A percentile compares a stretch with the other conserved stretches of the same genome.
phyloP scores from a whole-genome alignment of 1,284 basidiomycete species.

The Trametes versicolor region DNA sequence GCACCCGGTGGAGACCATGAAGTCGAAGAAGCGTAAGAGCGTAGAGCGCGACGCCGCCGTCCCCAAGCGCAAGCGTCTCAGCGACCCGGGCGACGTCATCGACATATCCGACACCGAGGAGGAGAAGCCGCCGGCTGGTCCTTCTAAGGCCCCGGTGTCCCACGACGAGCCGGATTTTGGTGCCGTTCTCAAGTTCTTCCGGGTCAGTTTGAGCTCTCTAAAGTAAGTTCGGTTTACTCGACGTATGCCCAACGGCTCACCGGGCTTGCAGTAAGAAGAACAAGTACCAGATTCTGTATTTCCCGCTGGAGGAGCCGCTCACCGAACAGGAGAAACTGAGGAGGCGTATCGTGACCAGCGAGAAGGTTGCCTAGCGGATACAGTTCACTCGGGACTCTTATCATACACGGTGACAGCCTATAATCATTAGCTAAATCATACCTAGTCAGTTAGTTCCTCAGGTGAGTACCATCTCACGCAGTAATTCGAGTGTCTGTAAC shows the following conservation, averaged over 20 bases:
- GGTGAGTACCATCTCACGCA: background rate
- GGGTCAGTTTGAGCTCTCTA: constrained; percentile 56
- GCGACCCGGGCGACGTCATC: constrained; percentile 45
- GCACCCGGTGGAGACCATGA: constrained; percentile 35
- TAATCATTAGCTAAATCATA: background rate
- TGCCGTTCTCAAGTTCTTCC: constrained; percentile 57
- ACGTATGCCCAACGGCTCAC: background rate
- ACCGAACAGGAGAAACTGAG: constrained; percentile 57
- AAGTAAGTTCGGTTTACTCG: constrained; percentile 51
- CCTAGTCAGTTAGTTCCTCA: background rate
- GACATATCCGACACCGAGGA: constrained; percentile 48
- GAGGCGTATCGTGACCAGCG: constrained; percentile 64
- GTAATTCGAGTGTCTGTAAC: background rate
- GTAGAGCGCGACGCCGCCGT: constrained; percentile 16
- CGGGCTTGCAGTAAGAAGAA: constrained; percentile 53
- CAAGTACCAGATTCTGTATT: constrained; percentile 77
- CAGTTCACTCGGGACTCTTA: background rate
- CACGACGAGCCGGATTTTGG: constrained; percentile 43
- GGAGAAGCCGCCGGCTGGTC: constrained; percentile 13
- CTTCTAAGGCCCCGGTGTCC: background rate
- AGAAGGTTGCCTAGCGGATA: constrained; percentile 27
- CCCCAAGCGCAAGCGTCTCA: constrained; percentile 43
- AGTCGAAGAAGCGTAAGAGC: constrained; percentile 40
- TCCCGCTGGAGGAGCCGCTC: constrained; percentile 69
- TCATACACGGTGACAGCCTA: background rate